Evolutionary conservation across 345 rosid species (phyloP), one percentile per base, ranked within the genome.

Genomic region (Viola odorata): DNA sequence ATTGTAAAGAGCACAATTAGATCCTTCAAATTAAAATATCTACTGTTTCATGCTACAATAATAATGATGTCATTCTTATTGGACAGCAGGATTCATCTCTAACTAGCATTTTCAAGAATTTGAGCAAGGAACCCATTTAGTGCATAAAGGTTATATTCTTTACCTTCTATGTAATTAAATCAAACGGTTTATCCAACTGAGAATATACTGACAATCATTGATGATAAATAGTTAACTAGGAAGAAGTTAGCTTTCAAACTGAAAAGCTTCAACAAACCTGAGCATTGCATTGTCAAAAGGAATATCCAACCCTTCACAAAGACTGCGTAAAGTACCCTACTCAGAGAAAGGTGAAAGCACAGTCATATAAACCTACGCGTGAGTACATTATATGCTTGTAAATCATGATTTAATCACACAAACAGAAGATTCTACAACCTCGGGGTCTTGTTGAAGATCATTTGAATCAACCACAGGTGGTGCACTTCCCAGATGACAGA

Each of bases 211-310:
- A 42, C 0, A 42, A 42, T 6, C 45, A 11, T 3, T 3, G 45
- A 42, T 7, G 45, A 47, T 9, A 14, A 12, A 12, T 9, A 23
- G 3, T 57, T 23, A 23, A 23, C 32, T 23, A 23, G 32, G 32
- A 23, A 36, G n/a, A 11, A 36, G 38, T 16, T 2, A 45, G 45
- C 53, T 58, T 53, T 64, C 52, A 37, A 37, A 50, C 38, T 50
- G 40, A 45, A 37, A 40, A 5, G 17, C 1, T 50, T 64, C 47
- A n/a, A 53, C 82, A 49, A 75, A 83, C 96, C 78, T 86, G 67
- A 91, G 91, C 94, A 88, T 91, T 55, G 83, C 55, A 9, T 78
- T 66, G 61, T 88, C 85, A 75, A 80, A 88, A 65, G 96, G 96
- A 75, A 91, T 82, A 55, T 73, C 76, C 77, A 91, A 69, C 55